Evolutionary conservation across 208 protist species (phyloP), one percentile per base, ranked within the genome.

Genomic region (Leishmania tropica): DNA sequence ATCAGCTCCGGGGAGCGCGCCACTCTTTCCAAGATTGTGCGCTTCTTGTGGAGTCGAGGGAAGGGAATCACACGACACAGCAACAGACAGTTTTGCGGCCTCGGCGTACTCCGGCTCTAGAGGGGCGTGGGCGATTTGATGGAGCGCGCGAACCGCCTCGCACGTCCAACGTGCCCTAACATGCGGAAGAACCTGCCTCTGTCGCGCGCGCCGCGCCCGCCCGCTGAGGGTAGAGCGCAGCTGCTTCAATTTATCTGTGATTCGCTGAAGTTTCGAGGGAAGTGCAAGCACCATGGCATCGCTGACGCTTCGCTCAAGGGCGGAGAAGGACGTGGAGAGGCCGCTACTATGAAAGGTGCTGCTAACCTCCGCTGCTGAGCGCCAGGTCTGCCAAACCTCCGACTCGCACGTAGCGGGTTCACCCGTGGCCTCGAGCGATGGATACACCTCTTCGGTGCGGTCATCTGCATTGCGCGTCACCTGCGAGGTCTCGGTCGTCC

Each of bases 261-360:
- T 15, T 11, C 51, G 72, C 10, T 40, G 78, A 48, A 85, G 28
- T 2, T 75, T 78, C 19, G 82, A 64, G 17, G n/a, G n/a, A 45
- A 68, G 13, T 1, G 3, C 8, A 47, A 62, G 64, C 5, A 58
- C 73, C 3, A 64, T 6, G 10, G 7, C n/a, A 11, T 67, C 70
- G 45, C 53, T 68, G 24, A 81, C 64, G 3, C 31, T 51, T 48
- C 51, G 74, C 54, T 85, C 82, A 4, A 81, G 53, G 0, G 82
- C 37, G 24, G 60, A 51, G 21, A 81, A 68, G 3, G 78, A 37
- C 19, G 82, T 81, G 8, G 82, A 85, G 7, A 85, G 24, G 51
- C 78, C 78, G 42, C 64, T 81, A 42, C 78, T 64, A 64, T 81
- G 54, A 47, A 82, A 79, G 1, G 79, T 37, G 17, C 64, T 68